Evolutionary conservation across 371 early-diverging fungal genomes (phyloP).

Genomic region (Mucor racemosus): DNA sequence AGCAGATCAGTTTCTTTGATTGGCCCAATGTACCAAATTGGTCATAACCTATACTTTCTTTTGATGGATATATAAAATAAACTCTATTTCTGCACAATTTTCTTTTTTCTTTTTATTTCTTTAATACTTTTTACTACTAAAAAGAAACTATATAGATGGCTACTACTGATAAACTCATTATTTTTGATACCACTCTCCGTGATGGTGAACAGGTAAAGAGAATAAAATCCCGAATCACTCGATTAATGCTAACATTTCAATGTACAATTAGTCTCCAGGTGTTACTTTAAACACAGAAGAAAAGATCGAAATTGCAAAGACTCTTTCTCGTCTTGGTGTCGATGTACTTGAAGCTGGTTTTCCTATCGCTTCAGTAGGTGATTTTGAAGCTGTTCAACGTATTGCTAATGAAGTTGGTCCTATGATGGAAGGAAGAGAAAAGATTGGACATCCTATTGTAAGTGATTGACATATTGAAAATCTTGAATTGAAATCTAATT

Average conservation of each 20-base stretch:
- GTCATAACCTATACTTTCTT: constrained; percentile 22
- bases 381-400: constrained; percentile 93
- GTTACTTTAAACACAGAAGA: constrained; percentile 91
- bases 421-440: constrained; percentile 80
- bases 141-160: constrained; percentile 1
- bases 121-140: not conserved
- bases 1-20: constrained; percentile 15
- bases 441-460: constrained; percentile 84
- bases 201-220: constrained; percentile 91
- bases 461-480: constrained; percentile 16
- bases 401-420: constrained; percentile 92
- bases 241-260: not conserved
- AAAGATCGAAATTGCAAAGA: constrained; percentile 92
- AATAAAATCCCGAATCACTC: not conserved
- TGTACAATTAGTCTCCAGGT: constrained; percentile 81
- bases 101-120: not conserved
- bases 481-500: not conserved
- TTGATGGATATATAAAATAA: constrained; percentile 4
- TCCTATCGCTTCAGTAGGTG: constrained; percentile 91
- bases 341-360: constrained; percentile 96
- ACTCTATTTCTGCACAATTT: not conserved
- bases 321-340: constrained; percentile 90
- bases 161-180: constrained; percentile 74
- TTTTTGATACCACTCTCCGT: constrained; percentile 94
- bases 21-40: constrained; percentile 24